Evolutionary conservation across 768 basidiomycete genomes (phyloP), one percentile per base, ranked within the genome.

Genomic region (Trametes punicea): DNA sequence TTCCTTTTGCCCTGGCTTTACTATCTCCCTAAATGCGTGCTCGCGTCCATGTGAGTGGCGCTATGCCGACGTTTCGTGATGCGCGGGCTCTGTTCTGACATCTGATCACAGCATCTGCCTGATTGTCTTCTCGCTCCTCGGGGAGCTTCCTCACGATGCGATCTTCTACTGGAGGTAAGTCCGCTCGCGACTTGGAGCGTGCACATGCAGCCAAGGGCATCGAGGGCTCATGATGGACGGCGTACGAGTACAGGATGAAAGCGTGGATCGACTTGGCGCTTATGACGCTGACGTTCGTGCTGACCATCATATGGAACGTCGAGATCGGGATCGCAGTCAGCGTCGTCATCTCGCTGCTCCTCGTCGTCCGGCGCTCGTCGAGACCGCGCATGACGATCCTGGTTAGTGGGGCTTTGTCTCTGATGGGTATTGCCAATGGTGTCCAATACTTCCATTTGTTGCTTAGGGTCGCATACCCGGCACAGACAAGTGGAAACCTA

Each of bases 291-390:
- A 98, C 97, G 0, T 97, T 98, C 71, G 64, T 86, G 59, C 81
- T 91, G 51, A 93, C 93, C 2, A 84, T 97, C 52, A 70, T 97
- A 21, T 94, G 92, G 84, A 85, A 88, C 61, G 85, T 98, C 53
- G 94, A 98, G 75, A 85, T 92, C 51, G 96, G 96, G 13, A 85
- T 98, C 39, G 82, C 89, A n/a, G 85, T 90, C 62, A 90, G 90
- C 60, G 75, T 98, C 60, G 83, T 93, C 38, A 83, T 94, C 55
- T 93, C 93, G 29, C 78, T 98, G 36, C 74, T 98, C 0, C 78
- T 98, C 29, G 92, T 97, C 44, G 90, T 98, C 4, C 86, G 87
- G 61, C 86, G 92, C 31, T 93, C 93, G 1, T 93, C 95, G 3
- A 87, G 82, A 64, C 82, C 93, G 2, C 80, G 93, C 10, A 92